Evolutionary conservation across 441 rosid species (phyloP).

Genomic region (Geranium incanum): DNA sequence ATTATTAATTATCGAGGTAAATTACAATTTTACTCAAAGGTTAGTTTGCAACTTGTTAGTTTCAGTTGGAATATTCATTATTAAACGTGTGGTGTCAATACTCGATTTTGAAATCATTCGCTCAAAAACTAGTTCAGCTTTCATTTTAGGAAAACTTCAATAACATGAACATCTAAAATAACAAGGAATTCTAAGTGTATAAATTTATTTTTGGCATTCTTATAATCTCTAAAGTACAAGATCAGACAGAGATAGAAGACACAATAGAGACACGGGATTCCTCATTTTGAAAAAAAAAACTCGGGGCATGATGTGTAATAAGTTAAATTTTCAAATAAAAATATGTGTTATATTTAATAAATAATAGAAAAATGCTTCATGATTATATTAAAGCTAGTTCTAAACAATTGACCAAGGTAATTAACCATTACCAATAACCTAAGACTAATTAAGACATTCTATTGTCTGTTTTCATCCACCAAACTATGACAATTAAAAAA

Average conservation of each 20-base stretch:
- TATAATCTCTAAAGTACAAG: too few relatives aligned
- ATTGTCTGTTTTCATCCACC: too few relatives aligned
- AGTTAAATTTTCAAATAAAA: too few relatives aligned
- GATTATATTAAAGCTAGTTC: background rate
- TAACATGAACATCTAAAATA: background rate
- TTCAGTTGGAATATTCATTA: background rate
- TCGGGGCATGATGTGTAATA: background rate
- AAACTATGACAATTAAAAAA: too few relatives aligned
- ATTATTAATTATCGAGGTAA: background rate
- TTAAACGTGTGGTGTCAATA: background rate
- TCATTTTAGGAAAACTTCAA: background rate
- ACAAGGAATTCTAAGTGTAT: background rate
- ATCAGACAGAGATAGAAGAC: background rate
- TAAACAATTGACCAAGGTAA: background rate
- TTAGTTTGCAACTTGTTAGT: background rate
- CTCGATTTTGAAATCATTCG: background rate
- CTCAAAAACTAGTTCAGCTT: background rate
- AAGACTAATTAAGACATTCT: too few relatives aligned
- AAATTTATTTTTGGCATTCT: background rate
- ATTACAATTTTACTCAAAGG: background rate
- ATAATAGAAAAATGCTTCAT: too few relatives aligned
- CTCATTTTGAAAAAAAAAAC: background rate
- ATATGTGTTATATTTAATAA: too few relatives aligned
- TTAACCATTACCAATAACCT: background rate
- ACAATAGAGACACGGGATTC: background rate